Base-by-base conservation (phyloP, 495 filamentous ascomycete species). In the Achaetomiella virescens region DNA sequence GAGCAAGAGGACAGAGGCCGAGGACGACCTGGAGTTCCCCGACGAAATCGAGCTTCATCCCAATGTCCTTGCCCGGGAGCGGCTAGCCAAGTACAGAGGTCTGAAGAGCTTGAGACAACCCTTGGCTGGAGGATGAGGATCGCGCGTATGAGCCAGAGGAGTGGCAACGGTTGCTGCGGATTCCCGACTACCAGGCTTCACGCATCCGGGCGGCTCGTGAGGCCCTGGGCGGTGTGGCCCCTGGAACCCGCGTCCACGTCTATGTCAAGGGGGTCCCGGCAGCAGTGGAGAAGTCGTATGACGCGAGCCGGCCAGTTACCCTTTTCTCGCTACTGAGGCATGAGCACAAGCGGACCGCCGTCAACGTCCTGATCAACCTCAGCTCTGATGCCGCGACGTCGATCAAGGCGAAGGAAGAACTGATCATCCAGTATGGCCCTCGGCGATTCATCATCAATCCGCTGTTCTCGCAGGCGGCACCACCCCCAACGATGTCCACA, bases 1-100 rank as follows among this genome's bases (percentile, higher is more conserved):
- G 27, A 84, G 81, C 49, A 88, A 91, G 54, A 78, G 81, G 27
- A 83, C 80, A 22, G 90, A 96, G 61, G 89, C 84, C 20, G 77
- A 88, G 50, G 91, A 97, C 21, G 91, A 98, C 66, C 79, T 86
- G 17, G 92, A 97, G 61, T 98, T 97, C 72, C 93, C 93, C 5
- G 93, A 98, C 57, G 93, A 98, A 70, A 91, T 97, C 62, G 93
- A 98, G 68, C 78, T 98, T 40, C 89, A 86, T 60, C 93, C 95
- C 0, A 84, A 91, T 48, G 90, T 91, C 2, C 76, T 88, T 38
- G 93, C 91, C 3, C 75, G 89, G 40, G 93, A 98, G 70, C 80
- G 93, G 3, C 73, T 97, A 44, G 81, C 86, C 14, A 81, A 87
- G 48, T 98, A 95, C 72, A 74, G 93, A 65, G 93, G 93, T 17